Evolutionary conservation across 2,329 filamentous ascomycete species (phyloP), one percentile per base, ranked within the genome.

Genomic region (Trichoderma citrinoviride): DNA sequence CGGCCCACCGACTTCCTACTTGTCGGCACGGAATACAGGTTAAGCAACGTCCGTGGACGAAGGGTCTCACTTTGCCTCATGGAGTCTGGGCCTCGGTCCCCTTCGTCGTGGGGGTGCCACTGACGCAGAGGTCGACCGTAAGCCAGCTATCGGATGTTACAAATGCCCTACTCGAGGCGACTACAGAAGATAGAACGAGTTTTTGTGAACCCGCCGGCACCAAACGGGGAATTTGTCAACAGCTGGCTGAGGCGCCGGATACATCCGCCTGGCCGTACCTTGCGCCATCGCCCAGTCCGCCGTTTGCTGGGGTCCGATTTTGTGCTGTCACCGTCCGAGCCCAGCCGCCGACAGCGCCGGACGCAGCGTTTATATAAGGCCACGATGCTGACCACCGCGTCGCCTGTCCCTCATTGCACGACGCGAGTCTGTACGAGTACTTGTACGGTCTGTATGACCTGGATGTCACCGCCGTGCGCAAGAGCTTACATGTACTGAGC

Each of bases 281-380:
- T 49, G 47, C 52, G 43, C 61, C 41, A 64, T 49, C 61, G 29
- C 50, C 53, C 60, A 61, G 47, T 46, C 47, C 47, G 37, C 60
- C 58, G 49, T 19, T 37, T 37, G 10, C 25, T 14, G 5, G n/a
- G 41, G 43, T 55, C 61, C 61, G 29, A 37, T 40, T 49, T 56
- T 55, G 52, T 44, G 52, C 27, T n/a, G 43, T 56, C 61, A 43
- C 53, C 61, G 53, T 47, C 29, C 23, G 15, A 44, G 25, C 12
- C 61, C 61, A 64, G 37, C 61, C 54, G 50, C 37, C 53, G 61
- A 64, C 54, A 64, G 54, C 44, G 53, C 53, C 61, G 46, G 61
- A 12, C 44, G 19, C 54, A 44, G 23, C 53, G 43, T 49, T 19
- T 63, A 56, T 47, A 29, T 49, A 47, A n/a, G 46, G 1, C n/a